Conservation (phyloP, 305 asterid species). For the Vinca major region DNA sequence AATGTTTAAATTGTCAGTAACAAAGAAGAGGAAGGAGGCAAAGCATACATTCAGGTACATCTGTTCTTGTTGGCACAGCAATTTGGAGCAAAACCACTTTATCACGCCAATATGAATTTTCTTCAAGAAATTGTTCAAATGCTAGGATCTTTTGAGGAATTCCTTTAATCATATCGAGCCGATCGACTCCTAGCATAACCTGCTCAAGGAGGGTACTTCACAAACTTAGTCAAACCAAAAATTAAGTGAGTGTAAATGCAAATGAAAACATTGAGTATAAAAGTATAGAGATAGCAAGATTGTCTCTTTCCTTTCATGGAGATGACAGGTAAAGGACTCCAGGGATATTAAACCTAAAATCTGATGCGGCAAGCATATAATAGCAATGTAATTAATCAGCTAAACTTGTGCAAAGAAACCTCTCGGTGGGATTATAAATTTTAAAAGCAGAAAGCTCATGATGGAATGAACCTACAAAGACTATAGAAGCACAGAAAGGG, state of each 20-base stretch:
- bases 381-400: not conserved
- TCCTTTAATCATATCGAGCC: slow-evolving; percentile 95
- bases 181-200: slow-evolving; percentile 95
- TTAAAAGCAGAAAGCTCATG: not conserved
- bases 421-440: not conserved
- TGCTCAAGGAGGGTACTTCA: slow-evolving; percentile 22
- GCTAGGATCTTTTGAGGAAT: slow-evolving; percentile 91
- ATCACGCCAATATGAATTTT: slow-evolving; percentile 68
- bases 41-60: slow-evolving; percentile 75
- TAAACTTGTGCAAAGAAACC: not conserved
- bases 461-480: not conserved
- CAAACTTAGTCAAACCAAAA: not conserved
- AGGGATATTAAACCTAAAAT: not conserved
- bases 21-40: slow-evolving; percentile 8
- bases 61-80: slow-evolving; percentile 96
- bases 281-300: not conserved
- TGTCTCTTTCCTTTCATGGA: not conserved
- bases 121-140: slow-evolving; percentile 89
- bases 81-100: slow-evolving; percentile 91
- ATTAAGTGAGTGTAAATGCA: not conserved
- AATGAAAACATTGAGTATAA: not conserved
- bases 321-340: not conserved
- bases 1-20: not conserved
- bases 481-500: not conserved
- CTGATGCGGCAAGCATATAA: not conserved